Percentiles rank a stretch among this genome's conserved stretches.
Conservation (phyloP, 495 filamentous ascomycete genomes). For the Penicillium diatomitis region DNA sequence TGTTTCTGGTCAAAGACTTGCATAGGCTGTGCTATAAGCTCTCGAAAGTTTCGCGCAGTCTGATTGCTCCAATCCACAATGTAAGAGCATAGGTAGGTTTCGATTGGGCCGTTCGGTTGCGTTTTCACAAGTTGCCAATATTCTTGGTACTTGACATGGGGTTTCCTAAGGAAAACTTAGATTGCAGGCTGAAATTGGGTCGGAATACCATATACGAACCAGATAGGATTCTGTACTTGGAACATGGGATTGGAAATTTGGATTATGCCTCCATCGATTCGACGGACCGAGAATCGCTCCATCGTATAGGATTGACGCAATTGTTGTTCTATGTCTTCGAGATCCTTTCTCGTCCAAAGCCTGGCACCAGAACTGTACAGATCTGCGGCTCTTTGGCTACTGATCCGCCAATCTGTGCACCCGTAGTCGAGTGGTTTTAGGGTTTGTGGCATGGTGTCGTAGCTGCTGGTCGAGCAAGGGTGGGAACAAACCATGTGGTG, state of each 20-base stretch:
- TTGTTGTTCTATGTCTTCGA: conserved; percentile 29
- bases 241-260: conserved; percentile 31
- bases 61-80: conserved; percentile 30
- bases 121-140: conserved; percentile 24
- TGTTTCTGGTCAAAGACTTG: conserved; percentile 25
- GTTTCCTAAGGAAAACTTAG: conserved; percentile 22
- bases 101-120: conserved; percentile 18
- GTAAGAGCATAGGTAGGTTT: conserved; percentile 30
- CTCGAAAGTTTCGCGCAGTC: conserved; percentile 23
- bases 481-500: conserved; percentile 12
- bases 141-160: conserved; percentile 24
- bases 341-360: conserved; percentile 30
- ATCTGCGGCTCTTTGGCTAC: conserved; percentile 29
- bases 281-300: conserved; percentile 27
- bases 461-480: conserved; percentile 14
- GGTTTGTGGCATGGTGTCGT: conserved; percentile 19
- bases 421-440: conserved; percentile 27
- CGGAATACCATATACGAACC: conserved; percentile 22
- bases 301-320: conserved; percentile 21
- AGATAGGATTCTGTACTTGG: conserved; percentile 30
- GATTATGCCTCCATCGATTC: conserved; percentile 25
- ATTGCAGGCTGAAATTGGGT: conserved; percentile 14
- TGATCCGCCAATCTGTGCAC: conserved; percentile 26
- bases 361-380: conserved; percentile 27
- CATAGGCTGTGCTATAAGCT: conserved; percentile 21